Percentiles rank a stretch among this genome's conserved stretches.
phyloP scores from a whole-genome alignment of 2,329 filamentous ascomycete species.

The Trichoderma sp. region DNA sequence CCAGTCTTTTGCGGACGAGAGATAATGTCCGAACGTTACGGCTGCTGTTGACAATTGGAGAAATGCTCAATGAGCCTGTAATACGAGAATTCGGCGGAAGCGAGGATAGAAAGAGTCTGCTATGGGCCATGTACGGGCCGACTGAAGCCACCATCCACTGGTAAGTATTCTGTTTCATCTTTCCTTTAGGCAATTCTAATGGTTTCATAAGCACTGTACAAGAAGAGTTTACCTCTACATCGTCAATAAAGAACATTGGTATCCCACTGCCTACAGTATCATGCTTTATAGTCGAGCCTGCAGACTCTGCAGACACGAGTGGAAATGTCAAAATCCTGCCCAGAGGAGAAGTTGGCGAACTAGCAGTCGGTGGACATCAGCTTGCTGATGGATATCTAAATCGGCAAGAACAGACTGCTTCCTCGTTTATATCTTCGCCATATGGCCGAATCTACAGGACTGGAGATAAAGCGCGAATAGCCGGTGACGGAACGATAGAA shows the following conservation, averaged over 20 bases:
- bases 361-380: conserved; percentile 79
- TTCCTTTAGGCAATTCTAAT: conserved; percentile 1
- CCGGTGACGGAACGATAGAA: conserved; percentile 70
- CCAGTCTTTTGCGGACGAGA: conserved; percentile 71
- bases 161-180: conserved; percentile 37
- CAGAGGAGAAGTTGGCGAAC: conserved; percentile 70
- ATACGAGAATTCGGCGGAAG: conserved; percentile 76
- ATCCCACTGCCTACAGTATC: conserved; percentile 79
- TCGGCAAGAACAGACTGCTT: conserved; percentile 70
- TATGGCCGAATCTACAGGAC: conserved; percentile 79
- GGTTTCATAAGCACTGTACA: conserved; percentile 63
- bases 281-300: conserved; percentile 65
- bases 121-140: conserved; percentile 94
- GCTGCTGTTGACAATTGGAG: conserved; percentile 82
- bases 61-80: conserved; percentile 82
- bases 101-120: conserved; percentile 56
- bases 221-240: conserved; percentile 57
- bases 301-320: conserved; percentile 28
- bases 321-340: conserved; percentile 57
- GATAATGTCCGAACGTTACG: conserved; percentile 66
- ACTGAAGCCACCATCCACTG: conserved; percentile 92
- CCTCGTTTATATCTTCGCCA: conserved; percentile 68
- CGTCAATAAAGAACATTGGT: conserved; percentile 70
- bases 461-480: conserved; percentile 76
- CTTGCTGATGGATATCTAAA: conserved; percentile 82